phyloP scores from a whole-genome alignment of 2,329 filamentous ascomycete species.

The Sclerotinia nivalis region DNA sequence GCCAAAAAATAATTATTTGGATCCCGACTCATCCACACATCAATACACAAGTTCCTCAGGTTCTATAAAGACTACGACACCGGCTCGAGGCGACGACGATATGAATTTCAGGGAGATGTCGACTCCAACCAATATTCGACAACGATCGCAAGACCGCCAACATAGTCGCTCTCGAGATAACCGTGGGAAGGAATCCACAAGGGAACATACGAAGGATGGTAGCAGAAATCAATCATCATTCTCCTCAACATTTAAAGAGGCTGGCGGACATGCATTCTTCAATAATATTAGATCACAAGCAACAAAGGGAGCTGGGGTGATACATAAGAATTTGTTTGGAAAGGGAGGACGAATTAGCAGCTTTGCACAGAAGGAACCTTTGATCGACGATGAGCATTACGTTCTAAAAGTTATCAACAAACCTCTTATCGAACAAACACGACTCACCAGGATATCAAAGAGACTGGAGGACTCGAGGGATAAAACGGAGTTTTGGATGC shows the following conservation, averaged over 20 bases:
- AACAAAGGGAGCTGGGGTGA: constrained; percentile 74
- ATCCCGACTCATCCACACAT: constrained; percentile 40
- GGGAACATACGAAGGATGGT: constrained; percentile 24
- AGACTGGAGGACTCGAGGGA: constrained; percentile 83
- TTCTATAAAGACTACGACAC: constrained; percentile 59
- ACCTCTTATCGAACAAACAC: constrained; percentile 83
- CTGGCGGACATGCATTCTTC: constrained; percentile 63
- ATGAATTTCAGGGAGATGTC: constrained; percentile 69
- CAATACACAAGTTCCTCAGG: constrained; percentile 41
- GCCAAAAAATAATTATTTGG: constrained; percentile 24
- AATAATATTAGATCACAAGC: constrained; percentile 72
- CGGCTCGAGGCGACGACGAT: constrained; percentile 55
- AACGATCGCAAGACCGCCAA: constrained; percentile 71
- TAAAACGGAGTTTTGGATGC: constrained; percentile 99
- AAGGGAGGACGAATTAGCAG: constrained; percentile 72
- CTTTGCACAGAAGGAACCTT: constrained; percentile 63
- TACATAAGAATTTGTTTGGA: constrained; percentile 80
- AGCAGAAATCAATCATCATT: constrained; percentile 41
- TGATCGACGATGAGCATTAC: constrained; percentile 80
- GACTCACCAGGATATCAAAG: constrained; percentile 89
- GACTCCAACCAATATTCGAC: constrained; percentile 58
- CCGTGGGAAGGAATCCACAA: constrained; percentile 34
- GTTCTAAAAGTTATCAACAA: constrained; percentile 81
- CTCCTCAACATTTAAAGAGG: constrained; percentile 58
- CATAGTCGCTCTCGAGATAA: constrained; percentile 48